Evolutionary conservation across 495 filamentous ascomycete genomes (phyloP).

Genomic region (Pseudomonodictys pantanalensis): DNA sequence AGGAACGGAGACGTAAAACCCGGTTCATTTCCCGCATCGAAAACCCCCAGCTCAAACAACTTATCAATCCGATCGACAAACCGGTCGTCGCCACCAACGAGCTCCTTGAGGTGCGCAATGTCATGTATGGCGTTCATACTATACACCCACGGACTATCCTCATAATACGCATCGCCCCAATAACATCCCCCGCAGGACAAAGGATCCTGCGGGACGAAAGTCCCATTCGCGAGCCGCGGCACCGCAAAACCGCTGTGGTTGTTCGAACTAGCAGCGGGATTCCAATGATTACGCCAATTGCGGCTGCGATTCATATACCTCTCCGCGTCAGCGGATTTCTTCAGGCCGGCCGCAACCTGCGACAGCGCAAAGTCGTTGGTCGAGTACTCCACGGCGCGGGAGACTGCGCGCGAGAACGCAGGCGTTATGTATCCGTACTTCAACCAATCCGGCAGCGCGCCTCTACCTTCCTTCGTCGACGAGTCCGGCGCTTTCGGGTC

Average conservation of each 20-base stretch:
- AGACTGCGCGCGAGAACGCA: conserved; percentile 58
- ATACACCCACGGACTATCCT: conserved; percentile 68
- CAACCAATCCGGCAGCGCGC: conserved; percentile 69
- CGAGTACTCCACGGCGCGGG: conserved; percentile 63
- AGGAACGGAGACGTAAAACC: conserved; percentile 68
- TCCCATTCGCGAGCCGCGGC: conserved; percentile 53
- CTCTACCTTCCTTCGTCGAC: conserved; percentile 67
- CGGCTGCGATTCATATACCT: conserved; percentile 64
- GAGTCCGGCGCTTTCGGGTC: conserved; percentile 60
- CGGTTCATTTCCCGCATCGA: conserved; percentile 68
- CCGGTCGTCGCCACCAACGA: conserved; percentile 54
- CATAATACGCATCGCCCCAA: conserved; percentile 62
- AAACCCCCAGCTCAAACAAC: conserved; percentile 61
- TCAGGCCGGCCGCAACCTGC: conserved; percentile 58
- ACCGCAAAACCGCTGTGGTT: conserved; percentile 65
- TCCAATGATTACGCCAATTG: conserved; percentile 75
- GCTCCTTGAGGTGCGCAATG: conserved; percentile 55
- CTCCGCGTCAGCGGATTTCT: conserved; percentile 49
- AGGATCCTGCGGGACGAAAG: conserved; percentile 58
- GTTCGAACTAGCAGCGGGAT: conserved; percentile 51
- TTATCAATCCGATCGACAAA: conserved; percentile 64
- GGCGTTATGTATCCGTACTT: conserved; percentile 63
- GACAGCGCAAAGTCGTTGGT: conserved; percentile 65
- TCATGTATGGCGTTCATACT: conserved; percentile 69
- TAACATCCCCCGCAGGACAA: conserved; percentile 66